A percentile compares a stretch with the other conserved stretches of the same genome.
Evolutionary conservation across 1,284 basidiomycete genomes (phyloP).

Genomic region (Austroboletus rostrupii): DNA sequence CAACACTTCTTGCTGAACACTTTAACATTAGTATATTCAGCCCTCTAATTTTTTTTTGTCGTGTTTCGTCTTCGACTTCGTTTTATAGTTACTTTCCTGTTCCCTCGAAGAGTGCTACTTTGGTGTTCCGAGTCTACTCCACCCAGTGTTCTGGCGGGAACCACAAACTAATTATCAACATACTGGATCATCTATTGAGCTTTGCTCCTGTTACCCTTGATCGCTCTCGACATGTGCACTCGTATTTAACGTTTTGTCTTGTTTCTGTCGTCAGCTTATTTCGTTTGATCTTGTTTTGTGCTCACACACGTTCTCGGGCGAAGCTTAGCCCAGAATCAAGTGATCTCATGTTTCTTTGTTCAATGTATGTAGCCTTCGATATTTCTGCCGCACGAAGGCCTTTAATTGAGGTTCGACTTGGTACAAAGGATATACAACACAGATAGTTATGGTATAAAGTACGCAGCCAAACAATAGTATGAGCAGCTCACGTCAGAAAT

Average conservation of each 20-base stretch:
- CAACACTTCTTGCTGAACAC: constrained; percentile 20
- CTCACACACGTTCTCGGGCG: constrained; percentile 1
- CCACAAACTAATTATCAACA: constrained; percentile 28
- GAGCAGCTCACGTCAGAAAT: constrained; percentile 2
- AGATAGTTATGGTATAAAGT: constrained; percentile 17
- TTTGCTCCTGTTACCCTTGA: constrained; percentile 34
- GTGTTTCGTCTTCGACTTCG: constrained; percentile 19
- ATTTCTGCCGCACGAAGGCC: not conserved
- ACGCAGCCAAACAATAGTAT: not conserved
- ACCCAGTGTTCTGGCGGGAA: constrained; percentile 15
- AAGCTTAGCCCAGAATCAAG: constrained; percentile 11
- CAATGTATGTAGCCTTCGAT: constrained; percentile 8
- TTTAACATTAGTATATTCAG: constrained; percentile 11
- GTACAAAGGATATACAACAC: not conserved
- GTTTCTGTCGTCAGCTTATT: constrained; percentile 28
- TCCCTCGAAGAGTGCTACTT: constrained; percentile 17
- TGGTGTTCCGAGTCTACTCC: constrained; percentile 18
- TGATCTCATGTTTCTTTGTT: constrained; percentile 13
- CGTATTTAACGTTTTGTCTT: constrained; percentile 34
- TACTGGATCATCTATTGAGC: constrained; percentile 33
- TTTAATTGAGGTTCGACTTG: constrained; percentile 8
- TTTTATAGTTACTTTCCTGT: constrained; percentile 19
- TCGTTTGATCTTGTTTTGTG: constrained; percentile 32
- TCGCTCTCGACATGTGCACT: constrained; percentile 37
- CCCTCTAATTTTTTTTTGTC: constrained; percentile 14